Percentiles rank a stretch among this genome's conserved stretches.
phyloP scores from a whole-genome alignment of 2,329 filamentous ascomycete species.

The Trichoderma sp. region DNA sequence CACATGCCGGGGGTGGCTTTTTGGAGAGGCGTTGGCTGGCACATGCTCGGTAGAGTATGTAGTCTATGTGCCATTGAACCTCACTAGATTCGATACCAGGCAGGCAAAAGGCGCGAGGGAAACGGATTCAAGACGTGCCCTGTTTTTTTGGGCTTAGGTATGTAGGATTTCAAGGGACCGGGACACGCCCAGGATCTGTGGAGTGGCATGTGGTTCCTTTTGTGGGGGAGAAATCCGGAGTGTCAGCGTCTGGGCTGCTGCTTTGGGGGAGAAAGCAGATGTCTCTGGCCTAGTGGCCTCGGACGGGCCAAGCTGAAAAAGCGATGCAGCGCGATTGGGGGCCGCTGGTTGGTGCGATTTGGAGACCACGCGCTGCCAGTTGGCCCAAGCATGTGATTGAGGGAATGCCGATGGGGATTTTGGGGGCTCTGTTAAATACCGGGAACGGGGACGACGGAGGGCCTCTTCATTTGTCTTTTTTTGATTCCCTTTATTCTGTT shows the following conservation, averaged over 20 bases:
- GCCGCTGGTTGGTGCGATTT: not conserved
- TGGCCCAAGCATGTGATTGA: slow-evolving; percentile 19
- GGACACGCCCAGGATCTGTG: not conserved
- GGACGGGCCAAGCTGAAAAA: not conserved
- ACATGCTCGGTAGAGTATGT: not conserved
- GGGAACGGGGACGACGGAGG: not conserved
- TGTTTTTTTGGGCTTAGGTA: not conserved
- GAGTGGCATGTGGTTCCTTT: not conserved
- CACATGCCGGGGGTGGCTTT: slow-evolving; percentile 3
- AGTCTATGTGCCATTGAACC: not conserved
- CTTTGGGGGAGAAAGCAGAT: not conserved
- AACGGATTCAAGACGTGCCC: not conserved
- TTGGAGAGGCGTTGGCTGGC: not conserved
- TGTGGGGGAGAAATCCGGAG: slow-evolving; percentile 11
- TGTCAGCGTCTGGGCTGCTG: not conserved
- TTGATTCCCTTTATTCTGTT: not conserved
- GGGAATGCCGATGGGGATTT: slow-evolving; percentile 13
- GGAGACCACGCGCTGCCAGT: not conserved
- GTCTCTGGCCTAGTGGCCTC: not conserved
- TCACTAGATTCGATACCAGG: not conserved
- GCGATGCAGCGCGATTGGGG: not conserved
- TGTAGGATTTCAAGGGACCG: not conserved
- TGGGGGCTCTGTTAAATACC: slow-evolving; percentile 7
- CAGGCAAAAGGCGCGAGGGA: not conserved
- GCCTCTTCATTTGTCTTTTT: not conserved